Evolutionary conservation across 176 grass and related monocot species (phyloP).

Genomic region (Alopecurus myosuroides): DNA sequence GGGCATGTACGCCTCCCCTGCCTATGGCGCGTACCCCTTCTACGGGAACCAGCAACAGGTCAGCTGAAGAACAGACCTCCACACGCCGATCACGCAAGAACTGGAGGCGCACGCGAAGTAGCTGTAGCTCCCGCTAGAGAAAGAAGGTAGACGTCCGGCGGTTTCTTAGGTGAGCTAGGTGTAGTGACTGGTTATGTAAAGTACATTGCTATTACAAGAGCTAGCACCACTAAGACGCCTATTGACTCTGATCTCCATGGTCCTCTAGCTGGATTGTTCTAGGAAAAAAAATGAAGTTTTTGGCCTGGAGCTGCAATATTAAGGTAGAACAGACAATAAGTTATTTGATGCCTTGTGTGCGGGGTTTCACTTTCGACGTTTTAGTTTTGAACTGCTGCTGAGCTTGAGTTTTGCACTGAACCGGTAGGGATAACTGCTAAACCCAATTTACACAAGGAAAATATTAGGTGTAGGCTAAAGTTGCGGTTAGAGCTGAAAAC

Average conservation of each 20-base stretch:
- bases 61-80: constrained; percentile 39
- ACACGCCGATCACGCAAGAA: neutral
- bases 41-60: constrained; percentile 88
- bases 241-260: constrained; percentile 15
- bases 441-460: neutral
- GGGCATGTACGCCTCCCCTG: constrained; percentile 67
- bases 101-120: constrained; percentile 20
- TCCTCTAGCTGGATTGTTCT: constrained; percentile 30
- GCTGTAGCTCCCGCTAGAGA: constrained; percentile 42
- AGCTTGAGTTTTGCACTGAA: neutral
- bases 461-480: too few relatives aligned
- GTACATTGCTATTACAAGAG: constrained; percentile 39
- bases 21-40: constrained; percentile 80
- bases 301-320: constrained; percentile 38
- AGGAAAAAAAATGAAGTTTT: constrained; percentile 24
- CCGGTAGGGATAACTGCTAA: neutral
- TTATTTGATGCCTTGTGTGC: constrained; percentile 23
- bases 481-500: too few relatives aligned
- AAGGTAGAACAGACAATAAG: constrained; percentile 47
- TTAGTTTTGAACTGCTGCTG: neutral
- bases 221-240: constrained; percentile 30
- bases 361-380: neutral
- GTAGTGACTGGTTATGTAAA: constrained; percentile 54
- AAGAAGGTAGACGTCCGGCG: constrained; percentile 39
- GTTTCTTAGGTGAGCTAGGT: constrained; percentile 72